Evolutionary conservation across 441 rosid genomes (phyloP), one percentile per base, ranked within the genome.

Genomic region (Cnidoscolus chayamansa): DNA sequence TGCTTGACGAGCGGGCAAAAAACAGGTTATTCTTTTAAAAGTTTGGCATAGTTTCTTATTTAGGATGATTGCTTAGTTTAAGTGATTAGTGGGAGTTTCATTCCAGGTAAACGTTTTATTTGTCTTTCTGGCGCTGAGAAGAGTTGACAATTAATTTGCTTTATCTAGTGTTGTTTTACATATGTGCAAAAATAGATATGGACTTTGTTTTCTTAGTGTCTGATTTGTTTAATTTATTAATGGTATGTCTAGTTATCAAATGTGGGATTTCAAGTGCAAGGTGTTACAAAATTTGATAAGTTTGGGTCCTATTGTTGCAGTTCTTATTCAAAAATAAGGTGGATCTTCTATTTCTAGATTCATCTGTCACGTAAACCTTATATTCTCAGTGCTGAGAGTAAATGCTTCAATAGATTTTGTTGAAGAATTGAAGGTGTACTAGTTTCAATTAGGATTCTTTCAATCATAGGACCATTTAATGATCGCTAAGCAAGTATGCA

Each of bases 1-100:
- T 94, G 98, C 88, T 94, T 55, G 96, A 90, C 37, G 97, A 92
- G 79, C 89, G 92, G 56, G 84, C 95, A 6, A 92, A 90, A 83
- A 90, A 90, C 84, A 92, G 97, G 96, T 94, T 53, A 69, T 63
- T 25, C 47, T 40, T 40, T 40, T 40, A 4, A 30, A 7, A 10
- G 13, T 10, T 72, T 40, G 45, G 45, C 45, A 40, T 5, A 40
- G 31, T 35, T 68, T 64, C 43, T 40, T 48, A 5, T 0, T 40
- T 40, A 40, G 55, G n/a, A 53, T 72, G 54, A 63, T 19, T 55
- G 54, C 25, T 51, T 17, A 10, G 31, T 16, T n/a, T n/a, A 51
- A 37, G 48, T 7, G 45, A 40, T 68, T 55, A 40, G 6, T 15
- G 12, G 11, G 11, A 37, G 40, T 37, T 55, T 55, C 40, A 17